phyloP scores from a whole-genome alignment of 192 early-diverging fungal species.

The Entomortierella lignicola region DNA sequence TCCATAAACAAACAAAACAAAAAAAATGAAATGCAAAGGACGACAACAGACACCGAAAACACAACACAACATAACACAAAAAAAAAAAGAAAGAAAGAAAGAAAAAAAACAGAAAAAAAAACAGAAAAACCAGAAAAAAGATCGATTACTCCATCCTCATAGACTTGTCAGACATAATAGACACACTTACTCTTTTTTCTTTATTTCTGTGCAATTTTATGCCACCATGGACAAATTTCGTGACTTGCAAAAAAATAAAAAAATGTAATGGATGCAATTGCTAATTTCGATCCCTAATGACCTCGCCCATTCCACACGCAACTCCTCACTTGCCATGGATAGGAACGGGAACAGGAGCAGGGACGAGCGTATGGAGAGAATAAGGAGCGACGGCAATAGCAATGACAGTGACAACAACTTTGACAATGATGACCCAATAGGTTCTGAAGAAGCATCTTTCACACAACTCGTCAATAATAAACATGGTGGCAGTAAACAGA shows the following conservation, averaged over 20 bases:
- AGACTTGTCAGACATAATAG: slow-evolving; percentile 1
- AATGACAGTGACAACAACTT: not conserved
- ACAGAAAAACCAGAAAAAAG: not conserved
- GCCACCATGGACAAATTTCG: not conserved
- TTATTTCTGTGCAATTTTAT: too few species aligned
- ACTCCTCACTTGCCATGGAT: slow-evolving; percentile 23
- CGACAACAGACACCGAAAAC: too few species aligned
- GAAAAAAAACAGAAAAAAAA: not conserved
- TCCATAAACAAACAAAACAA: not conserved
- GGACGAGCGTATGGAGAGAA: slow-evolving; percentile 4
- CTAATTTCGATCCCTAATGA: not conserved
- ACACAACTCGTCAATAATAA: not conserved
- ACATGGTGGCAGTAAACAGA: not conserved
- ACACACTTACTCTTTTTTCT: not conserved
- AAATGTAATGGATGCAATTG: not conserved
- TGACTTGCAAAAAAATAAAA: not conserved
- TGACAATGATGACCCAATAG: not conserved
- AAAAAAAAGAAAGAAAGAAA: not conserved
- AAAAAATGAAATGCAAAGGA: not conserved
- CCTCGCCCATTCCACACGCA: not conserved
- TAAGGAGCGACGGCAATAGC: not conserved
- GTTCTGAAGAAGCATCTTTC: not conserved
- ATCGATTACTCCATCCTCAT: not conserved
- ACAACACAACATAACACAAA: not conserved
- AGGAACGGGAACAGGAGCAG: slow-evolving; percentile 25